phyloP scores from a whole-genome alignment of 768 basidiomycete species.

The Panus rudis region DNA sequence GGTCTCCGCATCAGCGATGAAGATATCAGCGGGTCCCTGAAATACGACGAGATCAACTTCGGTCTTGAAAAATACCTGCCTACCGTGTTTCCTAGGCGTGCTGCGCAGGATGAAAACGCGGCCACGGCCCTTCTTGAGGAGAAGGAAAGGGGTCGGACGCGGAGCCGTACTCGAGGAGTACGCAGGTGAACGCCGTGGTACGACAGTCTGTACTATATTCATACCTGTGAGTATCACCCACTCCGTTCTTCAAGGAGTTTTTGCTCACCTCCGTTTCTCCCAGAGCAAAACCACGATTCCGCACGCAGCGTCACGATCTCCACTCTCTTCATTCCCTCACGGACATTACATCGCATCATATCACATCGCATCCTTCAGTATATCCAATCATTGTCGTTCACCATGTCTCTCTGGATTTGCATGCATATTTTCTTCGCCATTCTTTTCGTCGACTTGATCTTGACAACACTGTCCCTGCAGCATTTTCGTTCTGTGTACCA shows the following conservation, averaged over 20 bases:
- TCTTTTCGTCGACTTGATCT: neutral
- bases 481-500: neutral
- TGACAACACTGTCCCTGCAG: too few relatives aligned
- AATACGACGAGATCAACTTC: slow-evolving; percentile 1
- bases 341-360: too few relatives aligned
- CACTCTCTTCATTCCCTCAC: too few relatives aligned
- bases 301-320: neutral
- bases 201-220: neutral
- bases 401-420: neutral
- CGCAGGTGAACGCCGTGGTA: slow-evolving; percentile 3
- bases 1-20: slow-evolving; percentile 9
- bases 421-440: neutral
- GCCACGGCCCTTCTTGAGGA: slow-evolving; percentile 3
- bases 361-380: too few relatives aligned
- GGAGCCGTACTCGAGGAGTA: slow-evolving; percentile 8
- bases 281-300: slow-evolving; percentile 3
- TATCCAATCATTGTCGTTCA: neutral
- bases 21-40: slow-evolving; percentile 8
- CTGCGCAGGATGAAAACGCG: slow-evolving; percentile 8
- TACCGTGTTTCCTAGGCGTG: slow-evolving; percentile 1
- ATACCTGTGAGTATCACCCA: neutral
- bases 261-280: neutral
- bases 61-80: slow-evolving; percentile 12
- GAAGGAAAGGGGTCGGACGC: slow-evolving; percentile 10
- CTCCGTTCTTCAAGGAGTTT: neutral